Evolutionary conservation across 805 yeast genomes (phyloP).

Genomic region (Candida bentonensis): DNA sequence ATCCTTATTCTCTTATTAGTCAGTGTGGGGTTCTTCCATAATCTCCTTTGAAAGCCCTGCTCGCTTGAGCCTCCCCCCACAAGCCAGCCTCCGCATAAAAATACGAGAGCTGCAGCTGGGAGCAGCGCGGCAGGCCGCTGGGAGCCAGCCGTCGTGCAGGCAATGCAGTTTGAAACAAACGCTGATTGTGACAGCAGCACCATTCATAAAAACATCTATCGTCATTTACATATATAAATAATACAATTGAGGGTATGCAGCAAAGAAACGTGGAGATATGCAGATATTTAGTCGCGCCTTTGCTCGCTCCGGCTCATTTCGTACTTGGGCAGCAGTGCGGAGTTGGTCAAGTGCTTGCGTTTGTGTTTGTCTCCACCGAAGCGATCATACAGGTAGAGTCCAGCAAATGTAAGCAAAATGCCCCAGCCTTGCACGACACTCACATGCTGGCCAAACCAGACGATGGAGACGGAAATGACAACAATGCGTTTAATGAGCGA

Average conservation of each 20-base stretch:
- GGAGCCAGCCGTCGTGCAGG: too few relatives aligned
- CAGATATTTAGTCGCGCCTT: not conserved
- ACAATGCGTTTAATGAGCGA: constrained; percentile 81
- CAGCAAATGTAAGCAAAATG: constrained; percentile 25
- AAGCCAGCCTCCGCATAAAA: too few relatives aligned
- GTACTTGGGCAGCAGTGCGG: constrained; percentile 10
- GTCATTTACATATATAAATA: constrained; percentile 1
- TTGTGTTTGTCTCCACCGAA: constrained; percentile 23
- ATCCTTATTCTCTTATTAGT: too few relatives aligned
- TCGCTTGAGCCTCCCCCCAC: too few relatives aligned
- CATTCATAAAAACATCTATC: constrained; percentile 1
- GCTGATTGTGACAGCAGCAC: not conserved
- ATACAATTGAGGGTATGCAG: constrained; percentile 2
- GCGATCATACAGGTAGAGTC: constrained; percentile 28
- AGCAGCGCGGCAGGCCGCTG: too few relatives aligned
- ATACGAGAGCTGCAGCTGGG: too few relatives aligned
- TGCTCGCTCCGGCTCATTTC: not conserved
- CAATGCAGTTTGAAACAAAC: not conserved
- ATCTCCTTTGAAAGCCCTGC: too few relatives aligned
- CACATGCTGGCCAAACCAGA: constrained; percentile 38
- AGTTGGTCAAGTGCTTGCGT: constrained; percentile 4
- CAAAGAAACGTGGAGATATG: constrained; percentile 1
- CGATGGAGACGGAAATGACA: constrained; percentile 63
- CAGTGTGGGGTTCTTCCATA: too few relatives aligned
- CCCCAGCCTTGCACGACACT: constrained; percentile 27